Base-by-base conservation (phyloP, 495 filamentous ascomycete genomes). In the Xylaria grammica region DNA sequence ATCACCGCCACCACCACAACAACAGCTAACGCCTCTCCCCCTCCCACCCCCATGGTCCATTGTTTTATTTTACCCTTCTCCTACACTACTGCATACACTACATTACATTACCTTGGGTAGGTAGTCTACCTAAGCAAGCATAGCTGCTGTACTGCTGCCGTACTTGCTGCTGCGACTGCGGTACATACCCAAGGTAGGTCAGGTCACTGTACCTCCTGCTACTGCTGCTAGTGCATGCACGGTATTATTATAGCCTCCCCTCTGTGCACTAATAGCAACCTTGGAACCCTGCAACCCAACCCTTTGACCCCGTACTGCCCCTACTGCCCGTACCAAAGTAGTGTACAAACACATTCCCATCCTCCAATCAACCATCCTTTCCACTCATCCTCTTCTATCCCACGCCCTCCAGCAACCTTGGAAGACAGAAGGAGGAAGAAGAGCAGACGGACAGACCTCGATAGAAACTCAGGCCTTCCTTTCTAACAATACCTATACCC, bases 331-430 rank as follows among this genome's bases (percentile, higher is more conserved):
- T 36, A 36, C 36, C 34, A 24, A 53, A 13, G 30, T 53, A 44
- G 36, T 19, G 17, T 38, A 38, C 51, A 40, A 38, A 38, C 32
- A 40, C 51, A 24, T 4, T 27, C 48, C 48, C 60, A 42, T 62
- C 60, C 60, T 62, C 60, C 60, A 62, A 62, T 62, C 38, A 53
- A 62, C 36, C 49, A 53, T 53, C 49, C 59, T 61, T 61, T 38
- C 49, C 38, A 32, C 46, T 53, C 49, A 26, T 53, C 60, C 10
- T 62, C 60, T 53, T 53, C 60, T 44, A 52, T 42, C 58, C 58
- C 45, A 48, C 42, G 56, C 29, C 56, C 44, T 50, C 44, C 44
- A 49, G 30, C n/a, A n/a, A n/a, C n/a, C n/a, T n/a, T n/a, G n/a
- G n/a, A n/a, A n/a, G n/a, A 26, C 19, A 60, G 29, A 50, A 26